Evolutionary conservation across 1,284 basidiomycete genomes (phyloP).

Genomic region (Fomitopsis pinicola): DNA sequence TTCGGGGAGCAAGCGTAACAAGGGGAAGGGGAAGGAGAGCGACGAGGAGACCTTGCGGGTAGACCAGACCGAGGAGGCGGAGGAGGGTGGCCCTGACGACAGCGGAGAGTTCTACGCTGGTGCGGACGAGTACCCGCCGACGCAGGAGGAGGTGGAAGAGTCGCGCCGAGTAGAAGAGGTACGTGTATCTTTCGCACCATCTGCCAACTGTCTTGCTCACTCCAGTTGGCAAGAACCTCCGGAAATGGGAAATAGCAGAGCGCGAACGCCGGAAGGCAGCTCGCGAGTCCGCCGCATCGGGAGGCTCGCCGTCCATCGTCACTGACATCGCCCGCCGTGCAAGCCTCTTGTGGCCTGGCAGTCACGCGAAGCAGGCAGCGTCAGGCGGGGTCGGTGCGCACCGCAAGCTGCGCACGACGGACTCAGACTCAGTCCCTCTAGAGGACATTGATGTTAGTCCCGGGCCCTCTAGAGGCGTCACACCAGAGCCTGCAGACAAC

Average conservation of each 20-base stretch:
- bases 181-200: slow-evolving; percentile 17
- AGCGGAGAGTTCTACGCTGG: slow-evolving; percentile 23
- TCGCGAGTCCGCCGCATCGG: slow-evolving; percentile 41
- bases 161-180: slow-evolving; percentile 69
- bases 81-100: slow-evolving; percentile 16
- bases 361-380: slow-evolving; percentile 27
- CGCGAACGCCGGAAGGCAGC: slow-evolving; percentile 62
- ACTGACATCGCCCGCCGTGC: slow-evolving; percentile 52
- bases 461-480: slow-evolving; percentile 24
- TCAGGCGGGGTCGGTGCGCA: slow-evolving; percentile 31
- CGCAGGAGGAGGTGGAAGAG: slow-evolving; percentile 58
- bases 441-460: slow-evolving; percentile 43
- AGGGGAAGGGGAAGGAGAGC: slow-evolving; percentile 24
- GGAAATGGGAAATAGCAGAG: slow-evolving; percentile 70
- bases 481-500: slow-evolving; percentile 40
- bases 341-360: slow-evolving; percentile 42
- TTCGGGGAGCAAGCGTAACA: slow-evolving; percentile 11
- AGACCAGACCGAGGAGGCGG: slow-evolving; percentile 13
- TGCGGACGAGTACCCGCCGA: slow-evolving; percentile 55
- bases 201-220: background rate
- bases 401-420: slow-evolving; percentile 34
- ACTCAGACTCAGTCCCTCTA: slow-evolving; percentile 44
- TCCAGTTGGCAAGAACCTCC: slow-evolving; percentile 50
- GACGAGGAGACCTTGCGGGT: slow-evolving; percentile 19
- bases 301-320: slow-evolving; percentile 42